Conservation (phyloP, 1,284 basidiomycete species). For the Ceratobasidium papillatum region DNA sequence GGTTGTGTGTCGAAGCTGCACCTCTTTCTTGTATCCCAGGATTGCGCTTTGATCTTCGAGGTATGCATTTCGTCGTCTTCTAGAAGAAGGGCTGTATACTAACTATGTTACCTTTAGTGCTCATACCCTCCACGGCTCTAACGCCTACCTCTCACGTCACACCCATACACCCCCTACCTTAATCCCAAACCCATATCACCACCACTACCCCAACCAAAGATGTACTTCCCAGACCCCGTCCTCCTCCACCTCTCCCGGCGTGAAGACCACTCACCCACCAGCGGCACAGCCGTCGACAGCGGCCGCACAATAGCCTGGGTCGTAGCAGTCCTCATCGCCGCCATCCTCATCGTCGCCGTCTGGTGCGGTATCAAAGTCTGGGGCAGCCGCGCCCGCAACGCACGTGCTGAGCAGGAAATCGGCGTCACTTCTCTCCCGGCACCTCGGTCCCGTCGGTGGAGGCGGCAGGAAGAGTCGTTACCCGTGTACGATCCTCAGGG, state of each 20-base stretch:
- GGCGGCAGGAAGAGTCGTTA: slow-evolving; percentile 9
- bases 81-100: too few relatives aligned
- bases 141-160: background rate
- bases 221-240: slow-evolving; percentile 4
- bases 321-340: slow-evolving; percentile 12
- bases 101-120: background rate
- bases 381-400: slow-evolving; percentile 25
- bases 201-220: too few relatives aligned
- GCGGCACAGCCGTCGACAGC: background rate
- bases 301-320: slow-evolving; percentile 22
- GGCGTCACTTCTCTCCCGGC: slow-evolving; percentile 14
- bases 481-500: slow-evolving; percentile 17
- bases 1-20: background rate
- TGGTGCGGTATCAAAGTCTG: slow-evolving; percentile 31
- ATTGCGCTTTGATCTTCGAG: slow-evolving; percentile 7
- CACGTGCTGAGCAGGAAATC: slow-evolving; percentile 17
- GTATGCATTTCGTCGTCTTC: background rate
- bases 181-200: background rate
- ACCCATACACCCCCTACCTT: background rate
- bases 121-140: slow-evolving; percentile 8
- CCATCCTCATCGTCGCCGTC: slow-evolving; percentile 21
- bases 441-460: background rate
- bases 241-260: background rate
- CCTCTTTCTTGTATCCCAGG: background rate
- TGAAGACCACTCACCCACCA: background rate